Percentiles rank a stretch among this genome's conserved stretches.
Evolutionary conservation across 176 grass and related monocot genomes (phyloP).

Genomic region (Aechmea fasciata): DNA sequence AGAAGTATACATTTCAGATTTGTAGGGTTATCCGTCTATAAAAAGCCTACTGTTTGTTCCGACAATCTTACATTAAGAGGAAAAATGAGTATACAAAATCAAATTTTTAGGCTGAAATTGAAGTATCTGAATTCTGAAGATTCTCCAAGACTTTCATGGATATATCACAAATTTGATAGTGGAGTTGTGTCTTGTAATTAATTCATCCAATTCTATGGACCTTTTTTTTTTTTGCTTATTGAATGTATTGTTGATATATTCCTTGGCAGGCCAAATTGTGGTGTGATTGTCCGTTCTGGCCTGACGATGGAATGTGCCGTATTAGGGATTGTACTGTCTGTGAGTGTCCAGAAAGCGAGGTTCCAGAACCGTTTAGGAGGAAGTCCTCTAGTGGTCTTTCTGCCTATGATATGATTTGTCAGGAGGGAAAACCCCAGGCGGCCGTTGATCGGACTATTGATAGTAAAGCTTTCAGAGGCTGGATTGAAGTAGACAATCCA

Average conservation of each 20-base stretch:
- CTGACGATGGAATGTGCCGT: conserved; percentile 89
- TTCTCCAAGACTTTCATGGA: too few species aligned
- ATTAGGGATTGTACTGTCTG: conserved; percentile 86
- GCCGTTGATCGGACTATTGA: conserved; percentile 88
- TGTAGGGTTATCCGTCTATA: too few species aligned
- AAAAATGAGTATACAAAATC: too few species aligned
- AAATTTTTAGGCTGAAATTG: too few species aligned
- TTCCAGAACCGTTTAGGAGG: conserved; percentile 82
- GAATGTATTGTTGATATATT: conserved; percentile 4
- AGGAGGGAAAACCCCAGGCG: conserved; percentile 82
- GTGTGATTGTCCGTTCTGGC: conserved; percentile 97
- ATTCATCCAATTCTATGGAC: not conserved
- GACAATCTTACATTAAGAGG: too few species aligned
- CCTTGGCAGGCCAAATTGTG: conserved; percentile 74
- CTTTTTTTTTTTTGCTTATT: not conserved
- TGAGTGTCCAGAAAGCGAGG: conserved; percentile 89
- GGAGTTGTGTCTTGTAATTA: not conserved
- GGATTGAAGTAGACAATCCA: conserved; percentile 85
- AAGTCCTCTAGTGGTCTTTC: conserved; percentile 46
- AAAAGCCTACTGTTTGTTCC: too few species aligned
- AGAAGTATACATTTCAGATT: too few species aligned
- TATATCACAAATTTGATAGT: too few species aligned
- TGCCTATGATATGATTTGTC: conserved; percentile 52
- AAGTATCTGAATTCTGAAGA: too few species aligned
- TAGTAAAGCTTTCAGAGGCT: conserved; percentile 71